A percentile compares a stretch with the other conserved stretches of the same genome.
These are phyloP conservation scores for Ceratobasidium sp. DNA, from an alignment of 1,284 basidiomycete genomes.

Conservation along the genomic window DNA sequence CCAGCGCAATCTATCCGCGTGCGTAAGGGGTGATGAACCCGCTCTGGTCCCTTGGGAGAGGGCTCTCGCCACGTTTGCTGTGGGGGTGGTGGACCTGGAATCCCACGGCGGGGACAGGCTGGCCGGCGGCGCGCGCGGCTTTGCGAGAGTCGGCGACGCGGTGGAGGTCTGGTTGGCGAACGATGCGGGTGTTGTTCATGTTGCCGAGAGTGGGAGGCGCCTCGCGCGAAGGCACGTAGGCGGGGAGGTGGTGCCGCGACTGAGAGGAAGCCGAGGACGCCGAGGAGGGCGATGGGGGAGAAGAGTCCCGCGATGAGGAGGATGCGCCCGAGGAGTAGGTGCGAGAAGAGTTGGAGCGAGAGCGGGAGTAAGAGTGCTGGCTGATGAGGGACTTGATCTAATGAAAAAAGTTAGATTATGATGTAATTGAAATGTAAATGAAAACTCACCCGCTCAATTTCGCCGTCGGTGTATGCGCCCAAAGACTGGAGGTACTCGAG, in stretches of 20 bases:
- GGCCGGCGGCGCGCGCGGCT: constrained; percentile 34
- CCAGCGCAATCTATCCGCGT: too few species aligned
- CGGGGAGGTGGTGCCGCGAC: constrained; percentile 33
- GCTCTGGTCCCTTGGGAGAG: constrained; percentile 19
- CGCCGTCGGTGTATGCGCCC: constrained; percentile 41
- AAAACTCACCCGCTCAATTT: constrained; percentile 35
- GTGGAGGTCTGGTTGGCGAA: constrained; percentile 37
- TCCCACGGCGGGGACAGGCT: constrained; percentile 28
- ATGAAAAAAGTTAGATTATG: constrained; percentile 1
- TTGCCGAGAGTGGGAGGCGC: constrained; percentile 26
- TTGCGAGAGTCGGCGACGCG: constrained; percentile 38
- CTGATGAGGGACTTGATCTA: constrained; percentile 40
- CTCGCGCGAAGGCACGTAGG: constrained; percentile 34
- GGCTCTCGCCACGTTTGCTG: constrained; percentile 29
- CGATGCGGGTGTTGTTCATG: constrained; percentile 38
- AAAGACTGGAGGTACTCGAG: constrained; percentile 40
- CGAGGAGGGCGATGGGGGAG: constrained; percentile 24
- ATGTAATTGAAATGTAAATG: not conserved
- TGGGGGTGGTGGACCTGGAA: constrained; percentile 39
- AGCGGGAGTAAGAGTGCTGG: constrained; percentile 34
- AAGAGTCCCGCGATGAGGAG: constrained; percentile 13
- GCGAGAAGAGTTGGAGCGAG: constrained; percentile 34
- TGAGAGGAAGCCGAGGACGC: constrained; percentile 15
- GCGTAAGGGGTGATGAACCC: constrained; percentile 38
- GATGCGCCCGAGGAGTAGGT: constrained; percentile 21